Base-by-base conservation (phyloP, 1,284 basidiomycete species). In the Ganoderma meredithae region DNA sequence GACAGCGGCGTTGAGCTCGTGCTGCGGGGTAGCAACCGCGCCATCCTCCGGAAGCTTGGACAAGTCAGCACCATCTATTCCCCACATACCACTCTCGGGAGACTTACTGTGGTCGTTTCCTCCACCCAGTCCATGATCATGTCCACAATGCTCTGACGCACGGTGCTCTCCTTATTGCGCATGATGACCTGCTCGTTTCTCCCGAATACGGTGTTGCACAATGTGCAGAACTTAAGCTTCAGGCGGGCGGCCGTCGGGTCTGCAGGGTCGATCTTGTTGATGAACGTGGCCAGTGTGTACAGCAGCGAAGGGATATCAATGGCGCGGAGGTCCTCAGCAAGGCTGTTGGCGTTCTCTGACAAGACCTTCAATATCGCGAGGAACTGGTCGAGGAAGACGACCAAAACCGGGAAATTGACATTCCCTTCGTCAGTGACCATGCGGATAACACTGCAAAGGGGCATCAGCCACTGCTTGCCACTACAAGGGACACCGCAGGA, bases 341-440 rank as follows among this genome's bases (percentile, higher is more conserved):
- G 63, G 36, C 86, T 83, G 65, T 88, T 85, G n/a, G 87, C 84
- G 67, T 92, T 92, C 67, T 96, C 95, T 27, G 94, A 85, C 56
- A 94, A 84, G 8, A 93, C 83, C 73, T 92, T 93, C 58, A 96
- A 81, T 40, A 96, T 88, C 0, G 88, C 85, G 62, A 94, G 88
- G 70, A 92, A 88, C 91, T 93, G 94, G 63, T 96, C 95, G 41
- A 94, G 83, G 77, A 95, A 92, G 31, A 90, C 78, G 1, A 88
- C 81, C 65, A 89, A 87, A 6, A 84, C 79, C 6, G 91, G 88
- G 15, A 85, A 87, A n/a, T 84, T 82, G 36, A 77, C 65, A 13
- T 64, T 65, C 43, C 84, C 83, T 58, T 79, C 79, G 41, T 82
- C 79, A 2, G 82, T 81, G 22, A 86, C 80, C 64, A 83, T 81